A percentile compares a stretch with the other conserved stretches of the same genome.
phyloP scores from a whole-genome alignment of 768 basidiomycete genomes.

The Trichaptum fuscoviolaceum region DNA sequence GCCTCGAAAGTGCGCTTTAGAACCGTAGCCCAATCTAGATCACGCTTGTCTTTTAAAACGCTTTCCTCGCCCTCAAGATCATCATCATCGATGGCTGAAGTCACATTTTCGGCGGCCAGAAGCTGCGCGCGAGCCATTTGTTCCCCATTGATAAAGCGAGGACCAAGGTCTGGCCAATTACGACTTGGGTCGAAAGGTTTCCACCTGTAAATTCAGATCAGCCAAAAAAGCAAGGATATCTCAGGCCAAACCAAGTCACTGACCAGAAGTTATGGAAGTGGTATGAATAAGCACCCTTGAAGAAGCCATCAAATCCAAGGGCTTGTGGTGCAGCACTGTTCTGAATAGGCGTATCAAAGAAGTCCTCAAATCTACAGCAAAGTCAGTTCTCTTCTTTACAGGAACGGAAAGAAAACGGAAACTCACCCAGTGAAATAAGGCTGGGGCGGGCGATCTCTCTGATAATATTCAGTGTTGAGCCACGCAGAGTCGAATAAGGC shows the following conservation, averaged over 20 bases:
- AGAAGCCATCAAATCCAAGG: slow-evolving; percentile 92
- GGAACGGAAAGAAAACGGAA: slow-evolving; percentile 5
- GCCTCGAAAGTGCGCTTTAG: slow-evolving; percentile 94
- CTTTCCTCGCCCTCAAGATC: slow-evolving; percentile 34
- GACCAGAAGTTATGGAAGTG: slow-evolving; percentile 95
- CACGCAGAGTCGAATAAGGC: slow-evolving; percentile 96
- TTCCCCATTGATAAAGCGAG: slow-evolving; percentile 73
- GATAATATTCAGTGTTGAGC: slow-evolving; percentile 90
- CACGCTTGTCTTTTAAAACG: slow-evolving; percentile 64
- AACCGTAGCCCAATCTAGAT: slow-evolving; percentile 90
- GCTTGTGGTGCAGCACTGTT: slow-evolving; percentile 80
- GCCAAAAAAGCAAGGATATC: not conserved
- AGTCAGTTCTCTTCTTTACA: slow-evolving; percentile 6
- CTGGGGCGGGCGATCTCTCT: slow-evolving; percentile 88
- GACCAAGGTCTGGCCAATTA: slow-evolving; percentile 95
- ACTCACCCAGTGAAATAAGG: slow-evolving; percentile 85
- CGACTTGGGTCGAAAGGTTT: slow-evolving; percentile 87
- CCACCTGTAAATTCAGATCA: slow-evolving; percentile 59
- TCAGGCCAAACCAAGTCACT: slow-evolving; percentile 17
- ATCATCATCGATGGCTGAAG: slow-evolving; percentile 10
- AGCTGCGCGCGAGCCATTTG: slow-evolving; percentile 45
- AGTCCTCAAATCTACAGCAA: slow-evolving; percentile 67
- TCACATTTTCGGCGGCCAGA: slow-evolving; percentile 29
- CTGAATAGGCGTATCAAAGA: slow-evolving; percentile 75
- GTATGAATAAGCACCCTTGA: slow-evolving; percentile 92